Conservation (phyloP, 768 basidiomycete genomes). For the Boletus speciosus region DNA sequence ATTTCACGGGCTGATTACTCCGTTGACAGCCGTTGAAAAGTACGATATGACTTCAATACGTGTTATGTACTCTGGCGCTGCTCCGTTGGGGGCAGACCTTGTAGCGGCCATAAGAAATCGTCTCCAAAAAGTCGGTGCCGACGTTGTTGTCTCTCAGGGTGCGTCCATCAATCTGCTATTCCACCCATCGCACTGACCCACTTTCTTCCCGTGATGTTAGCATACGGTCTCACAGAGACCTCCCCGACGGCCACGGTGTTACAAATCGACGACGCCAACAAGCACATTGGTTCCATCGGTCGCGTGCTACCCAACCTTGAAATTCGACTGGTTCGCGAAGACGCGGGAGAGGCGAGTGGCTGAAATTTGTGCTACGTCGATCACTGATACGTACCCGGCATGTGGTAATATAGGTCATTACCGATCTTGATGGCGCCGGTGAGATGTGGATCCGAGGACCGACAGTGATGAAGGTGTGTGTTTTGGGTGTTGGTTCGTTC, state of each 20-base stretch:
- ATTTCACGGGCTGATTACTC: background rate
- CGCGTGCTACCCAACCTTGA: slow-evolving; percentile 71
- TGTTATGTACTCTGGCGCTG: slow-evolving; percentile 69
- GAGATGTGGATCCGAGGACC: slow-evolving; percentile 84
- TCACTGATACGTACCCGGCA: background rate
- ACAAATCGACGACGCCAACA: slow-evolving; percentile 36
- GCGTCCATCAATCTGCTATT: background rate
- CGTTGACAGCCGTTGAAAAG: slow-evolving; percentile 50
- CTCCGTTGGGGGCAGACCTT: slow-evolving; percentile 69
- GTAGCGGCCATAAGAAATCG: slow-evolving; percentile 44
- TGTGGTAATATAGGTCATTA: slow-evolving; percentile 19
- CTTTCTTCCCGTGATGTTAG: slow-evolving; percentile 30
- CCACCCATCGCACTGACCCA: background rate
- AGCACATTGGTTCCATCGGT: slow-evolving; percentile 67
- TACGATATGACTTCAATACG: slow-evolving; percentile 63
- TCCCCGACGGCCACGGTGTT: slow-evolving; percentile 67
- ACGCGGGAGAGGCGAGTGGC: slow-evolving; percentile 42
- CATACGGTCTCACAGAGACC: slow-evolving; percentile 81
- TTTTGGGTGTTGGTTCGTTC: background rate
- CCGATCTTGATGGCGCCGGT: slow-evolving; percentile 46
- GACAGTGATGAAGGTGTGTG: slow-evolving; percentile 70
- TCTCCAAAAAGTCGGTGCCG: slow-evolving; percentile 40
- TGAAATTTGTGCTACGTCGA: background rate
- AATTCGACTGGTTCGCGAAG: slow-evolving; percentile 65
- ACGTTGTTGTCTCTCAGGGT: slow-evolving; percentile 53